Percentiles rank a stretch among this genome's conserved stretches.
phyloP scores from a whole-genome alignment of 2,329 filamentous ascomycete species.

The Huntiella bhutanensis region DNA sequence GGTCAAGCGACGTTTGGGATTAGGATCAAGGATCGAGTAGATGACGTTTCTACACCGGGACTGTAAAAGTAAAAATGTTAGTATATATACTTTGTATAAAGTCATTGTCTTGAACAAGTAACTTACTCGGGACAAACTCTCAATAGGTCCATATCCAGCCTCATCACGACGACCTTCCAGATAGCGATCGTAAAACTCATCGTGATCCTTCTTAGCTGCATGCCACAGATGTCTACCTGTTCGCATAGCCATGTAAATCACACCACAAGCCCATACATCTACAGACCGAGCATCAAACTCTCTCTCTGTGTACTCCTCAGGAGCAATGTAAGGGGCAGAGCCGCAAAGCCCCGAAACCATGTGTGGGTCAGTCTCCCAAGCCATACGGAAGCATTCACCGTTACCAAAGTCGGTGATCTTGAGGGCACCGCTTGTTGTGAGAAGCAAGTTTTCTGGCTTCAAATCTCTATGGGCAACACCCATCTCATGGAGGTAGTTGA shows the following conservation, averaged over 20 bases:
- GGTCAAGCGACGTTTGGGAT: constrained; percentile 77
- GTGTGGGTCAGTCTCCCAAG: constrained; percentile 94
- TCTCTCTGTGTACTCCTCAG: constrained; percentile 85
- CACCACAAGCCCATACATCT: constrained; percentile 93
- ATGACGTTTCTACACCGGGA: constrained; percentile 96
- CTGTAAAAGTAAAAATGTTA: constrained; percentile 27
- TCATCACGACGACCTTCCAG: constrained; percentile 84
- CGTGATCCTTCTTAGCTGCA: constrained; percentile 88
- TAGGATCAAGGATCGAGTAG: constrained; percentile 93
- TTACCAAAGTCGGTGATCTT: constrained; percentile 99
- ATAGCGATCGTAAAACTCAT: constrained; percentile 92
- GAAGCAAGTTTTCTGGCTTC: constrained; percentile 87
- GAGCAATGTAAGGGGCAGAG: constrained; percentile 90
- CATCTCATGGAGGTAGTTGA: constrained; percentile 99
- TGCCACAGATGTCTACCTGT: constrained; percentile 92
- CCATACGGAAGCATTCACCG: constrained; percentile 98
- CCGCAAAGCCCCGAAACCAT: constrained; percentile 96
- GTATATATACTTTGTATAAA: not conserved
- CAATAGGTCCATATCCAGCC: constrained; percentile 89
- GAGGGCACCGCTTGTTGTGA: constrained; percentile 78
- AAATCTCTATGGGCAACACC: constrained; percentile 91
- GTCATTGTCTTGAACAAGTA: not conserved
- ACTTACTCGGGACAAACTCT: constrained; percentile 83
- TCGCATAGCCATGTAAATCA: constrained; percentile 99
- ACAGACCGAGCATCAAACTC: constrained; percentile 97